Conservation (phyloP, 2,329 filamentous ascomycete genomes). For the Penicillium sp. region DNA sequence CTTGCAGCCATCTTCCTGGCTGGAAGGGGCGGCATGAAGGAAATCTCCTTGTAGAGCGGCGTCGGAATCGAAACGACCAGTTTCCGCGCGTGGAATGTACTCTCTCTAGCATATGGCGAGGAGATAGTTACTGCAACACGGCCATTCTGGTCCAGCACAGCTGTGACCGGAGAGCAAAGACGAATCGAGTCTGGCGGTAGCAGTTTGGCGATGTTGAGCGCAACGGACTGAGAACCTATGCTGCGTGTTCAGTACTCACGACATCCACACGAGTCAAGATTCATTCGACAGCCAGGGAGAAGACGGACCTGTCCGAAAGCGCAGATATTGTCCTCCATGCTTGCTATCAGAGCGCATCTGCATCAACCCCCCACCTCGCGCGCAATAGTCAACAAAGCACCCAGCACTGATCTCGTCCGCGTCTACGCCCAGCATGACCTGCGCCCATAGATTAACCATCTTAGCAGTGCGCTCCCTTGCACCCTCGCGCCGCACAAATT, state of each 20-base stretch:
- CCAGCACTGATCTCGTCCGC: constrained; percentile 50
- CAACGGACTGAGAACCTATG: no score
- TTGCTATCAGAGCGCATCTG: constrained; percentile 54
- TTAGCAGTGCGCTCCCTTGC: constrained; percentile 31
- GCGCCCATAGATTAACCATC: constrained; percentile 44
- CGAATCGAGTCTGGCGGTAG: no score
- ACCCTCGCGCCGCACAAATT: constrained; percentile 35
- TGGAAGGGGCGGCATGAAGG: constrained; percentile 46
- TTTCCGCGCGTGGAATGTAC: constrained; percentile 29
- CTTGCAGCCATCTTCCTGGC: constrained; percentile 25
- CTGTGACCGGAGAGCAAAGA: no score
- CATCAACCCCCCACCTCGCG: constrained; percentile 51
- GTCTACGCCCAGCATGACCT: constrained; percentile 51
- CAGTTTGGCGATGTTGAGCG: no score
- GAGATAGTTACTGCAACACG: no score
- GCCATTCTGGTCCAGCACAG: no score
- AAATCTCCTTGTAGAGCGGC: constrained; percentile 48
- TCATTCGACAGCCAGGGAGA: neutral
- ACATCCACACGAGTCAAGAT: no score
- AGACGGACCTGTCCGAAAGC: constrained; percentile 47
- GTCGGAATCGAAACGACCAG: constrained; percentile 52
- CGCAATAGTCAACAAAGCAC: constrained; percentile 56
- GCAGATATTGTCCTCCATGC: constrained; percentile 54
- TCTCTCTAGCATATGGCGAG: no score
- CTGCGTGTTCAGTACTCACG: no score